Evolutionary conservation across 805 yeast species (phyloP), one percentile per base, ranked within the genome.

Genomic region (Wickerhamomyces queroliae): DNA sequence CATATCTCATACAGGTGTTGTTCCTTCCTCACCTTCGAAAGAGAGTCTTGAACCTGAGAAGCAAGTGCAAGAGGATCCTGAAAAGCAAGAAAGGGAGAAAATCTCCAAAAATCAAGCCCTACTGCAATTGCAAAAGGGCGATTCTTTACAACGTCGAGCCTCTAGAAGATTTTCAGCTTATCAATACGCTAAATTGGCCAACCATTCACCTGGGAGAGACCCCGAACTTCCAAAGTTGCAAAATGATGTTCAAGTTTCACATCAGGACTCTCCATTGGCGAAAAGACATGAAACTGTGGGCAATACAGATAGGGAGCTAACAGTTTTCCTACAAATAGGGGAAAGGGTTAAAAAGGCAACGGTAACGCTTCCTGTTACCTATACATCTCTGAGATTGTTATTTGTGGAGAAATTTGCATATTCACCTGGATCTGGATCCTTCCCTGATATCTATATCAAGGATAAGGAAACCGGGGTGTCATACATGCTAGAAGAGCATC

Each of bases 161-260:
- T 90, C 97, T 0, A 83, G 91, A 50, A 69, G 99, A 40, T 91
- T 83, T 56, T 88, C 96, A 5, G 96, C 97, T 0, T 91, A 90
- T 45, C 98, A 91, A 54, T 81, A 82, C 61, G 87, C 95, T 1
- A 85, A 83, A 52, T 68, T 85, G 10, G 67, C 86, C 0, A 77
- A 72, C 44, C 64, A 63, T 43, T 56, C 72, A 10, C 60, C 60
- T 1, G 54, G 53, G 40, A 40, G 48, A 41, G 53, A 48, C 42
- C 57, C 53, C 25, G 57, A 55, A 20, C 44, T 58, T 9, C 51
- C 61, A 39, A 47, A 36, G n/a, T n/a, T n/a, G n/a, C n/a, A n/a
- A n/a, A n/a, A n/a, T n/a, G n/a, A n/a, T n/a, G n/a, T n/a, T n/a
- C n/a, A n/a, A n/a, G n/a, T n/a, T n/a, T n/a, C n/a, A n/a, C 36